Conservation (phyloP, 495 filamentous ascomycete species). For the Annulohypoxylon moriforme region DNA sequence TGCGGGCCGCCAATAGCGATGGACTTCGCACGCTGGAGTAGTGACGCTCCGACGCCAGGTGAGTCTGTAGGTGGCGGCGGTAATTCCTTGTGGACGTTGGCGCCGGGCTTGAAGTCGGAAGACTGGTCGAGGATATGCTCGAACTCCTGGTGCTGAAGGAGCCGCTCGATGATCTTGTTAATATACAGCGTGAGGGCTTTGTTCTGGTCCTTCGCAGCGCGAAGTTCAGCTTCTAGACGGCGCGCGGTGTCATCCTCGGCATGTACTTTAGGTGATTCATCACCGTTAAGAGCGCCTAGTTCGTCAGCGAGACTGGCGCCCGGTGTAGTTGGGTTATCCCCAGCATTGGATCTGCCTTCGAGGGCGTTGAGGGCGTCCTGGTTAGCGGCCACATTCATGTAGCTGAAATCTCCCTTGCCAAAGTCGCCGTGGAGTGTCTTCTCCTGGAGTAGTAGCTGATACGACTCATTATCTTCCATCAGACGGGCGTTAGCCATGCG, state of each 20-base stretch:
- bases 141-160: constrained; percentile 93
- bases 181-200: constrained; percentile 97
- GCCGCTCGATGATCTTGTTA: constrained; percentile 95
- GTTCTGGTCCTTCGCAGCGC: constrained; percentile 89
- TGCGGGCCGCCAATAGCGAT: constrained; percentile 62
- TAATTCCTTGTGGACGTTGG: constrained; percentile 82
- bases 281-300: constrained; percentile 63
- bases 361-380: constrained; percentile 67
- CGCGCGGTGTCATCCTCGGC: constrained; percentile 66
- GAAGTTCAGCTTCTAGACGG: constrained; percentile 81
- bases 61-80: constrained; percentile 78
- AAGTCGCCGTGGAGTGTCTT: constrained; percentile 96
- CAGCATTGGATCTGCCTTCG: constrained; percentile 58
- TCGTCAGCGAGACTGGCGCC: constrained; percentile 88
- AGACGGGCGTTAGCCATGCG: constrained; percentile 93
- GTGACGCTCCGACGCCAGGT: constrained; percentile 61
- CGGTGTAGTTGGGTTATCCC: constrained; percentile 54
- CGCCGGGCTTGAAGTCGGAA: constrained; percentile 64
- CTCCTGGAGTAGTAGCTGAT: constrained; percentile 91
- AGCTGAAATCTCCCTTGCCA: constrained; percentile 77
- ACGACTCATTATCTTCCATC: constrained; percentile 99
- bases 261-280: constrained; percentile 63
- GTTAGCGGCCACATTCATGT: constrained; percentile 70
- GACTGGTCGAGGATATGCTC: constrained; percentile 89
- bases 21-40: constrained; percentile 85